A percentile compares a stretch with the other conserved stretches of the same genome.
These are phyloP conservation scores for Chaetomium olivaceum DNA, from an alignment of 2,329 filamentous ascomycete species.

Conservation along the genomic window DNA sequence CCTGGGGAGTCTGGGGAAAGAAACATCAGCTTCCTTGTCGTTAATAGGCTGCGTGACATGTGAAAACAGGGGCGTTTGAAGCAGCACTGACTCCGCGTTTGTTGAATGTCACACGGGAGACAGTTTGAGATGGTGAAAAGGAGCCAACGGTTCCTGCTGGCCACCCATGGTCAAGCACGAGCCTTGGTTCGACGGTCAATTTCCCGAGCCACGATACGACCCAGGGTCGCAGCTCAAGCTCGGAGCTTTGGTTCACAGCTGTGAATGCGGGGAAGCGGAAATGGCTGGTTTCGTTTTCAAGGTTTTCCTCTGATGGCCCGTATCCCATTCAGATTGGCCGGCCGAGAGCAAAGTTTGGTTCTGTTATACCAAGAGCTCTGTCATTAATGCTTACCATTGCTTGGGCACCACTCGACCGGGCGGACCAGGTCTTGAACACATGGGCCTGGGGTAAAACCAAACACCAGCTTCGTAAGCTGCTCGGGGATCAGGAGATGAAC, in stretches of 20 bases:
- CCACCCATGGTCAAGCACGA: not conserved
- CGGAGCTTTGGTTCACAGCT: not conserved
- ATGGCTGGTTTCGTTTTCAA: not conserved
- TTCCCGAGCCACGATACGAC: not conserved
- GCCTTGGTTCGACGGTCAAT: not conserved
- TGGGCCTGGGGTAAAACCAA: not conserved
- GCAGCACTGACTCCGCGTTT: not conserved
- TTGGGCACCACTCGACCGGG: not conserved
- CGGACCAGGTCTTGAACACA: not conserved
- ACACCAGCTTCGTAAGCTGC: too few species aligned
- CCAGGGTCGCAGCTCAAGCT: conserved; percentile 7
- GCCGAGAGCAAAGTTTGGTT: conserved; percentile 6
- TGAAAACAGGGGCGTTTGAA: not conserved
- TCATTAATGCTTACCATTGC: not conserved
- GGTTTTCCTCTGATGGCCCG: not conserved
- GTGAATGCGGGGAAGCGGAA: conserved; percentile 18
- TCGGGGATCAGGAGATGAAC: not conserved
- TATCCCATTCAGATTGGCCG: conserved; percentile 5
- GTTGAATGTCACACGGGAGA: not conserved
- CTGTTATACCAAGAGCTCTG: not conserved
- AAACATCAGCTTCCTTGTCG: conserved; percentile 3
- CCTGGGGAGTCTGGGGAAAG: conserved; percentile 15
- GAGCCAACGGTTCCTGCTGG: not conserved
- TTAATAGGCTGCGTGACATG: not conserved
- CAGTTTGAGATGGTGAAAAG: not conserved